Evolutionary conservation across 2,329 filamentous ascomycete species (phyloP), one percentile per base, ranked within the genome.

Genomic region (Domatiomyces catenatus): DNA sequence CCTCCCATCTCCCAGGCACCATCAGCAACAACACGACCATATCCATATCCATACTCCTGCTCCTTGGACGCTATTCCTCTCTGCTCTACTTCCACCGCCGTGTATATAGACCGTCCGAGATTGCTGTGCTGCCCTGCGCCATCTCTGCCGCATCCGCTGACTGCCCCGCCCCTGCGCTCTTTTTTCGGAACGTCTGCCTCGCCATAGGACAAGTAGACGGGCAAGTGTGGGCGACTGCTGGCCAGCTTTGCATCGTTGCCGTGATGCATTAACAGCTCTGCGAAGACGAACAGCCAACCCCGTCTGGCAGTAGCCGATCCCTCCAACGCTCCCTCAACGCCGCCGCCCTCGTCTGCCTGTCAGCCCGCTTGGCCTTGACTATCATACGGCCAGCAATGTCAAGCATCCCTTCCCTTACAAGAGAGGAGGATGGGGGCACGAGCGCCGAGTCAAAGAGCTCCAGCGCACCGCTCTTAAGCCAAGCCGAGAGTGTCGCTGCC

Each of bases 381-480:
- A 4, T 45, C 43, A 45, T 26, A 7, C 19, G 8, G 22, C 22
- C 2, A 19, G 43, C 43, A 47, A 47, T 47, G 45, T 47, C 45
- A 10, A 47, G 2, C 10, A 18, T 47, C 10, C 15, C 43, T 45
- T 22, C 45, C 2, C 10, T 32, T 22, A 7, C 22, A 17, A 24
- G 45, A 17, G 17, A 47, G 28, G 45, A 47, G 2, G 45, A 47
- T 32, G 45, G 45, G 12, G 45, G 45, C 20, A 19, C 55, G 7
- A 56, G 54, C 28, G 54, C 56, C 39, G 56, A 56, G 28, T 58
- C 56, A 26, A 58, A 54, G 47, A 54, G 56, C 43, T 56, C 56
- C 15, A 53, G 52, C 45, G 44, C 53, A 10, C 54, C 58, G 12
- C 39, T 58, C 32, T 36, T 57, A 36, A 52, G 50, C 43, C 47